A percentile compares a stretch with the other conserved stretches of the same genome.
These are phyloP conservation scores for Hyphopichia buzzinii DNA, from an alignment of 1,139 yeast genomes.

Conservation along the genomic window DNA sequence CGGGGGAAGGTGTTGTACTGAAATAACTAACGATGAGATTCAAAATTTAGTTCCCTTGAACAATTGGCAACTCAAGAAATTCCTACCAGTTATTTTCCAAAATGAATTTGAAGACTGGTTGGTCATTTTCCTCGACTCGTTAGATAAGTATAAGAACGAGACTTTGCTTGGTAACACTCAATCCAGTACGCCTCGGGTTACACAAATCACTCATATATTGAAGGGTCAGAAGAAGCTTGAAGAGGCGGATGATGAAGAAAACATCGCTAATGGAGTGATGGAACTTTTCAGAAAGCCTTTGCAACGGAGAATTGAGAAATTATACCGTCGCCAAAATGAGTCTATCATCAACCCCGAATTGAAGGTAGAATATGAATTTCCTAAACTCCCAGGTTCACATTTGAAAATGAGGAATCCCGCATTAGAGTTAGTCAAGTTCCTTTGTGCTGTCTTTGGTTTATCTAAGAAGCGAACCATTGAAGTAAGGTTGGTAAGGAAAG, in stretches of 20 bases:
- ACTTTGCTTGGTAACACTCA: slow-evolving; percentile 33
- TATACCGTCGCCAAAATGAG: slow-evolving; percentile 69
- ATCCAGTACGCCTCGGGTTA: slow-evolving; percentile 55
- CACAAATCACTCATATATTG: slow-evolving; percentile 60
- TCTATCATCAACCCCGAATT: slow-evolving; percentile 67
- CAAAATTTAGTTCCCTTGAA: slow-evolving; percentile 61
- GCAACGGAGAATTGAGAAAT: slow-evolving; percentile 60
- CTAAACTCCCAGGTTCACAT: slow-evolving; percentile 70
- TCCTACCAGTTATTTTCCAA: slow-evolving; percentile 71
- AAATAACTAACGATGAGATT: slow-evolving; percentile 52
- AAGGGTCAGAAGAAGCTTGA: slow-evolving; percentile 43
- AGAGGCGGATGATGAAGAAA: slow-evolving; percentile 29
- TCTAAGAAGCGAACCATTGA: slow-evolving; percentile 68
- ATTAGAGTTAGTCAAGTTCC: slow-evolving; percentile 70
- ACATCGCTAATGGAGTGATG: slow-evolving; percentile 39
- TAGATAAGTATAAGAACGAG: slow-evolving; percentile 56
- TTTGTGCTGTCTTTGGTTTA: slow-evolving; percentile 71
- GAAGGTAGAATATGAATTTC: slow-evolving; percentile 66
- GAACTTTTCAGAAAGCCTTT: slow-evolving; percentile 62
- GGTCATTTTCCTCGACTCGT: slow-evolving; percentile 67
- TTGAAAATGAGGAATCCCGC: slow-evolving; percentile 65
- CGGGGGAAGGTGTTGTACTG: slow-evolving; percentile 76
- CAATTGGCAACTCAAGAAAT: slow-evolving; percentile 78
- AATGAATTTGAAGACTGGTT: slow-evolving; percentile 89
- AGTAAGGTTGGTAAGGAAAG: slow-evolving; percentile 71